Evolutionary conservation across 139 green algal genomes (phyloP).

Genomic region (Ostreobium quekettii): DNA sequence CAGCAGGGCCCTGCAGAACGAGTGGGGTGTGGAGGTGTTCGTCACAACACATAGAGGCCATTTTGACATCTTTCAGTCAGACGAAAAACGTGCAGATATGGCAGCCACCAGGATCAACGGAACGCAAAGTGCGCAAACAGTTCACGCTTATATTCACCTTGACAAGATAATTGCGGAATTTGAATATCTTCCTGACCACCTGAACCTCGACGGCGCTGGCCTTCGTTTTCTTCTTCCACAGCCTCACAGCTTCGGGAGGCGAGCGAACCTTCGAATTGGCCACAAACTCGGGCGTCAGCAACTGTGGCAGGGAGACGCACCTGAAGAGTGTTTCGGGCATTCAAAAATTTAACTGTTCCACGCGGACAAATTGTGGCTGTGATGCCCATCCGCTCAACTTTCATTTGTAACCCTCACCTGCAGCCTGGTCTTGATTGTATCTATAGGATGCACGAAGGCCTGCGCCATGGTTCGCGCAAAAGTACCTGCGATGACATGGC

Average conservation of each 20-base stretch:
- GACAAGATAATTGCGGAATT: constrained; percentile 18
- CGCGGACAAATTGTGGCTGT: no score
- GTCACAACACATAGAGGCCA: no score
- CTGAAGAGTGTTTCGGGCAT: no score
- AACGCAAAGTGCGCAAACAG: no score
- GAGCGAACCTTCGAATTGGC: neutral
- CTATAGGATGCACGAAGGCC: constrained; percentile 45
- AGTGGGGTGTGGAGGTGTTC: neutral
- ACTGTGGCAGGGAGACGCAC: no score
- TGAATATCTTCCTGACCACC: constrained; percentile 1
- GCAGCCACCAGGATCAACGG: no score
- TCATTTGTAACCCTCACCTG: constrained; percentile 43
- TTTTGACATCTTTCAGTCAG: no score
- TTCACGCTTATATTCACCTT: constrained; percentile 31
- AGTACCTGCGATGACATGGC: constrained; percentile 36
- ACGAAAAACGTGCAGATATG: no score
- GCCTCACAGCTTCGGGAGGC: constrained; percentile 10
- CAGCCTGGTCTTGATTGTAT: constrained; percentile 58
- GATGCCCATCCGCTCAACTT: no score
- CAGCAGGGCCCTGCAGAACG: constrained; percentile 15
- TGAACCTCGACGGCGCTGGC: neutral
- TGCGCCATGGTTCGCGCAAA: constrained; percentile 39
- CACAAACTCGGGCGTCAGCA: neutral
- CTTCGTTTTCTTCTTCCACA: constrained; percentile 16
- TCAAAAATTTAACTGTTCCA: no score